Conservation (phyloP, 768 basidiomycete genomes). For the Tricholoma bakamatsutake region DNA sequence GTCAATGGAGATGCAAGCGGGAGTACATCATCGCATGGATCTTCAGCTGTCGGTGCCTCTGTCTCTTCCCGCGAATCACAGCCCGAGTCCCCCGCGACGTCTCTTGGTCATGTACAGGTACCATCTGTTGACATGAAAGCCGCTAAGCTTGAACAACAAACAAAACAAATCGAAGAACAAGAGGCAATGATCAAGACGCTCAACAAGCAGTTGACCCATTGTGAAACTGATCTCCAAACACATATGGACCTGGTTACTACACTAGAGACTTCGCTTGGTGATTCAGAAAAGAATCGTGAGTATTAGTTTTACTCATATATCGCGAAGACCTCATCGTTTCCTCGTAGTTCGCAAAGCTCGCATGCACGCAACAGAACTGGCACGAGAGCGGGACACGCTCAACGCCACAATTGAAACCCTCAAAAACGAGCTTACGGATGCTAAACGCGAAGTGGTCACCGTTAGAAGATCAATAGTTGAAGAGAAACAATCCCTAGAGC, state of each 20-base stretch:
- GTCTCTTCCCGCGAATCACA: slow-evolving; percentile 64
- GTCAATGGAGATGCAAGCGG: slow-evolving; percentile 44
- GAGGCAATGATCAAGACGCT: slow-evolving; percentile 90
- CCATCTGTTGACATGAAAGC: slow-evolving; percentile 50
- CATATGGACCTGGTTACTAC: slow-evolving; percentile 87
- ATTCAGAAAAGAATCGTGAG: slow-evolving; percentile 91
- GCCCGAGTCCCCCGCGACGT: slow-evolving; percentile 62
- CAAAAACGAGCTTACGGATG: slow-evolving; percentile 67
- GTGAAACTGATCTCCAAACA: slow-evolving; percentile 84
- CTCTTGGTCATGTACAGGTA: slow-evolving; percentile 43
- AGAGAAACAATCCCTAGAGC: slow-evolving; percentile 84
- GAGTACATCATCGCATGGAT: slow-evolving; percentile 59
- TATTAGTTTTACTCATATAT: slow-evolving; percentile 15
- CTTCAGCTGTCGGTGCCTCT: slow-evolving; percentile 45
- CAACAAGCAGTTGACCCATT: slow-evolving; percentile 91
- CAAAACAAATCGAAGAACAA: slow-evolving; percentile 75
- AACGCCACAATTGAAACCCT: slow-evolving; percentile 59
- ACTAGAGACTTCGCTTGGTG: slow-evolving; percentile 80
- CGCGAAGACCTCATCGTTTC: background rate
- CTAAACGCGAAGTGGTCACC: slow-evolving; percentile 72
- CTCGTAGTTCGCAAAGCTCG: slow-evolving; percentile 82
- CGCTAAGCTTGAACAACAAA: slow-evolving; percentile 62
- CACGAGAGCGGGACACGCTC: slow-evolving; percentile 77
- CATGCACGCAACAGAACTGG: slow-evolving; percentile 87
- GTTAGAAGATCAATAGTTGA: slow-evolving; percentile 78